Evolutionary conservation across 176 grass and related monocot genomes (phyloP), one percentile per base, ranked within the genome.

Genomic region (Ensete glaucum): DNA sequence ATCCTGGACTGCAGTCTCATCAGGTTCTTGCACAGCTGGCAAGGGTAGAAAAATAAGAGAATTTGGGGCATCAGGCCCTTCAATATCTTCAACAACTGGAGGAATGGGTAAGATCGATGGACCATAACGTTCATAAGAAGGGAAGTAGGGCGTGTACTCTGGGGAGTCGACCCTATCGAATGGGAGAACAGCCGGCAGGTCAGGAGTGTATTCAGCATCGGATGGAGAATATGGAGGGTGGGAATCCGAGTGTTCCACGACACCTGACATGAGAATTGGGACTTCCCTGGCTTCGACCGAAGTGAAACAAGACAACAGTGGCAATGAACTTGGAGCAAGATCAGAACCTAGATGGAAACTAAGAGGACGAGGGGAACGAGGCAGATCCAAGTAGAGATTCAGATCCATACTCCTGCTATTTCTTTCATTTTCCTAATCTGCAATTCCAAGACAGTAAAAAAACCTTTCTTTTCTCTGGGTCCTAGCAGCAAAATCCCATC

Each of bases 371-470:
- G 89, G 89, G 29, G 81, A 84, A 76, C 73, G 89, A 57, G 89
- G 89, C 53, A 88, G 90, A 22, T 89, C 93, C 58, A 96, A 85
- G 81, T 96, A 96, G n/a, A 96, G 93, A 80, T 96, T 96, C 85
- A 96, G 85, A 96, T 96, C 93, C 93, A 96, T 92, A 75, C 82
- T 86, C 76, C 84, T 82, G 53, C 79, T 90, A 67, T 81, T 43
- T 16, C 57, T 60, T 8, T 62, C 57, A 62, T 62, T 8, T n/a
- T n/a, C 57, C 57, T 17, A 19, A 15, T 62, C 7, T 62, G 57
- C 2, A 15, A 62, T 62, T 16, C 13, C 13, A 62, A 17, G 20
- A 7, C 57, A 21, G 15, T 17, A 62, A 62, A 21, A 62, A 21
- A 62, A 15, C 20, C 57, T 14, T 19, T 19, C 10, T 62, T 62